Base-by-base conservation (phyloP, 2,329 filamentous ascomycete genomes). In the Fusarium concolor region DNA sequence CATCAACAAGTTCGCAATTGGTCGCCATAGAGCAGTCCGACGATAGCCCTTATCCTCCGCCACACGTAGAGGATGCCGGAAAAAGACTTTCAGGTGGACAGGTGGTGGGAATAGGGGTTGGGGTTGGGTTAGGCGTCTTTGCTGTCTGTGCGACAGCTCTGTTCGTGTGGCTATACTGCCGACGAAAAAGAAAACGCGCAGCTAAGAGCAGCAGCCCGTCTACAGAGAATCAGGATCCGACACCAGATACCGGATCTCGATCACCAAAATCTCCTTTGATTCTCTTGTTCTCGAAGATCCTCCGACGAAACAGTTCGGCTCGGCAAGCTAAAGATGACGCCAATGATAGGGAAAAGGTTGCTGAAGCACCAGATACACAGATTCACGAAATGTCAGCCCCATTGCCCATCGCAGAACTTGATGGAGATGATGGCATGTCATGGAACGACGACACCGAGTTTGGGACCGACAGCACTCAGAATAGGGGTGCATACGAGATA, bases 321-420 rank as follows among this genome's bases (percentile, higher is more conserved):
- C 78, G 62, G 28, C 58, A 35, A 6, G 65, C 44, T 14, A 46
- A 58, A 15, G 71, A 75, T 24, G 73, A 28, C 10, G 35, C 75
- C 33, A 67, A 74, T 35, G 38, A 42, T 14, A 44, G 70, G 47
- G 66, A 74, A 56, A 67, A 77, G 42, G 74, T 78, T 42, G 64
- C 67, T 20, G 70, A 81, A 72, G 75, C 80, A 44, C 71, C 79
- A 3, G 79, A 81, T 49, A 83, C 85, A 38, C 82, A 85, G 62
- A 81, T 86, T 5, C 86, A 85, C 59, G 85, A 87, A 68, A 72
- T 87, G 71, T 79, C 85, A 3, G 84, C 79, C 7, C 81, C 81
- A 0, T 65, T 77, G 1, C 76, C 78, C 4, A 85, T 84, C 0
- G 82, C 79, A 7, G 86, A 88, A 70, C 77, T 88, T 41, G 83